Conservation (phyloP, 2,329 filamentous ascomycete genomes). For the Ophiocordyceps camponoti-leonardi region DNA sequence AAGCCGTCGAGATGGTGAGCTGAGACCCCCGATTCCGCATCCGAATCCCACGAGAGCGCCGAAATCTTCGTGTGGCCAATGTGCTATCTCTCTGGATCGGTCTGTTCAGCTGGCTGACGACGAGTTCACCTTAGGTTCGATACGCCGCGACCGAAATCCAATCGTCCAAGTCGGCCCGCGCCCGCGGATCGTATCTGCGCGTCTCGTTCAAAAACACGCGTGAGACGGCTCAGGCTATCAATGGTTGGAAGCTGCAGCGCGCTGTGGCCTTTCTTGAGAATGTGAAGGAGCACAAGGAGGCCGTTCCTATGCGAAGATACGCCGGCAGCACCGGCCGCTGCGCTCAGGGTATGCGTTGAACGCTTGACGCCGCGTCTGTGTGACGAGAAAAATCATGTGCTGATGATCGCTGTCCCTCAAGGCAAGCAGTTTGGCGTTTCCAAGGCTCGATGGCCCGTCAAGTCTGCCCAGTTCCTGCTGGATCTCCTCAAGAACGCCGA, state of each 20-base stretch:
- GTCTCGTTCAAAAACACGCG: slow-evolving; percentile 99
- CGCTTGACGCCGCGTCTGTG: background rate
- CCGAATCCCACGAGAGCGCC: background rate
- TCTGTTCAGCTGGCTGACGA: background rate
- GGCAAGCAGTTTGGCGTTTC: slow-evolving; percentile 98
- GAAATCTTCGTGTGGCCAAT: background rate
- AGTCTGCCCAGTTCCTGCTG: slow-evolving; percentile 97
- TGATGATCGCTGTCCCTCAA: slow-evolving; percentile 19
- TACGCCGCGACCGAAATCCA: slow-evolving; percentile 87
- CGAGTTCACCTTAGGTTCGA: slow-evolving; percentile 52
- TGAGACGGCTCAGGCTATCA: slow-evolving; percentile 98
- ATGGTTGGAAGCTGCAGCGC: slow-evolving; percentile 94
- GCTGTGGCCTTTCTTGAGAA: slow-evolving; percentile 96
- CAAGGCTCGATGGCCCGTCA: slow-evolving; percentile 96
- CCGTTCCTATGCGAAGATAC: slow-evolving; percentile 95
- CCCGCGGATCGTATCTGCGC: slow-evolving; percentile 95
- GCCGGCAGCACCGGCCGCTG: slow-evolving; percentile 88
- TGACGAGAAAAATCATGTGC: background rate
- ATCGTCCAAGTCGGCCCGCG: slow-evolving; percentile 85
- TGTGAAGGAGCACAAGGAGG: slow-evolving; percentile 92
- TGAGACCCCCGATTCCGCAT: slow-evolving; percentile 4
- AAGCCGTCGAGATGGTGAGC: slow-evolving; percentile 41
- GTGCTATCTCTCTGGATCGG: background rate
- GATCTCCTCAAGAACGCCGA: slow-evolving; percentile 95
- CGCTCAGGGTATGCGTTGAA: slow-evolving; percentile 72